phyloP scores from a whole-genome alignment of 352 stramenopile genomes.

The Globisporangium okanoganense region DNA sequence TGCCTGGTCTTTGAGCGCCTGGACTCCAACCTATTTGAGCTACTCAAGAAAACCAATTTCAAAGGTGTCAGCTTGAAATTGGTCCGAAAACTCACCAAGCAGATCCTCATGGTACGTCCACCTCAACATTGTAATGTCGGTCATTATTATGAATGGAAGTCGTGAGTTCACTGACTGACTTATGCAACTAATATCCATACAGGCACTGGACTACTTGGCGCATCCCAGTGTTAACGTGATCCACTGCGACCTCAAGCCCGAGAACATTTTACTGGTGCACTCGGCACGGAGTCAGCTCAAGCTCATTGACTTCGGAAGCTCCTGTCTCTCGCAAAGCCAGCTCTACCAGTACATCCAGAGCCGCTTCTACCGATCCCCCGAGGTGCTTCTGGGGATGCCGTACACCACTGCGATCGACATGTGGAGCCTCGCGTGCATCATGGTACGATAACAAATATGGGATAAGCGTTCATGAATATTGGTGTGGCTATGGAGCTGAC shows the following conservation, averaged over 20 bases:
- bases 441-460: constrained; percentile 20
- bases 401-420: constrained; percentile 87
- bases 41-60: constrained; percentile 94
- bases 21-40: constrained; percentile 96
- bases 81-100: constrained; percentile 94
- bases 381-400: constrained; percentile 81
- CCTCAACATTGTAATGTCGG: not conserved
- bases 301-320: constrained; percentile 99
- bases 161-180: not conserved
- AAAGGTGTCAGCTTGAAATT: constrained; percentile 90
- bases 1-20: constrained; percentile 98
- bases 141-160: not conserved
- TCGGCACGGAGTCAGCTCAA: constrained; percentile 96
- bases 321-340: constrained; percentile 92
- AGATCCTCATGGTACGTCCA: constrained; percentile 86
- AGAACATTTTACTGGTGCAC: constrained; percentile 97
- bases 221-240: constrained; percentile 95
- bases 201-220: constrained; percentile 85
- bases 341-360: constrained; percentile 99
- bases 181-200: not conserved
- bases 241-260: constrained; percentile 99
- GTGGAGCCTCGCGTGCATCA: constrained; percentile 88
- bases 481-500: not conserved
- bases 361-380: constrained; percentile 94
- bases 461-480: not conserved